Evolutionary conservation across 805 yeast species (phyloP).

Genomic region (Monosporozyma servazzii): DNA sequence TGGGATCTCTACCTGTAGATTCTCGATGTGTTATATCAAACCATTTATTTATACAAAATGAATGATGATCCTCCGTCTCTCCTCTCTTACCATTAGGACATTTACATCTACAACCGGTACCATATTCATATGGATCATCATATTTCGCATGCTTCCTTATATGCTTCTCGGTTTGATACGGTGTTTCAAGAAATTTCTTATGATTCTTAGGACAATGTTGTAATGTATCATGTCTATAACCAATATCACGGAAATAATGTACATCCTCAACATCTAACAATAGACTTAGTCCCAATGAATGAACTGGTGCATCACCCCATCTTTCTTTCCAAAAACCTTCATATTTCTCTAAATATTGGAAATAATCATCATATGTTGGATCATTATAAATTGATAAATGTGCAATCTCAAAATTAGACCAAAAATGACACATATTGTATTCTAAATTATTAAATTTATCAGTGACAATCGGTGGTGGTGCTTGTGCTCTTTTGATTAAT

Average conservation of each 20-base stretch:
- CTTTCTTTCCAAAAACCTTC: constrained; percentile 87
- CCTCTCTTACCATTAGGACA: constrained; percentile 46
- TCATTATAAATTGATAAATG: constrained; percentile 65
- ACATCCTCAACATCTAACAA: constrained; percentile 57
- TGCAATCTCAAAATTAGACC: constrained; percentile 93
- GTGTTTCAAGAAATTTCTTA: constrained; percentile 18
- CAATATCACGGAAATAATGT: constrained; percentile 89
- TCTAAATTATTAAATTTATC: constrained; percentile 59
- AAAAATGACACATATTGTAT: constrained; percentile 77
- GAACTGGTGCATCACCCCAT: constrained; percentile 98
- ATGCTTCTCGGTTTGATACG: constrained; percentile 27
- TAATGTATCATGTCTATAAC: constrained; percentile 72
- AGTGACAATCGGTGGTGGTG: constrained; percentile 28
- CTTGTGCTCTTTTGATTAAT: constrained; percentile 33
- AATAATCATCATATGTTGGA: constrained; percentile 55
- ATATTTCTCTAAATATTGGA: constrained; percentile 53
- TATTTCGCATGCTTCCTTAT: constrained; percentile 18
- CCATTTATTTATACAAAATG: constrained; percentile 48
- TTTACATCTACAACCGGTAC: constrained; percentile 80
- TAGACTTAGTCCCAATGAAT: constrained; percentile 77
- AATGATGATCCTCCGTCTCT: constrained; percentile 50
- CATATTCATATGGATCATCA: constrained; percentile 33
- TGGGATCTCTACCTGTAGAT: constrained; percentile 2
- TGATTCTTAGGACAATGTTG: constrained; percentile 73
- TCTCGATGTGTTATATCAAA: constrained; percentile 20